Evolutionary conservation across 108 stramenopile genomes (phyloP).

Genomic region (Conticribra weissflogii): DNA sequence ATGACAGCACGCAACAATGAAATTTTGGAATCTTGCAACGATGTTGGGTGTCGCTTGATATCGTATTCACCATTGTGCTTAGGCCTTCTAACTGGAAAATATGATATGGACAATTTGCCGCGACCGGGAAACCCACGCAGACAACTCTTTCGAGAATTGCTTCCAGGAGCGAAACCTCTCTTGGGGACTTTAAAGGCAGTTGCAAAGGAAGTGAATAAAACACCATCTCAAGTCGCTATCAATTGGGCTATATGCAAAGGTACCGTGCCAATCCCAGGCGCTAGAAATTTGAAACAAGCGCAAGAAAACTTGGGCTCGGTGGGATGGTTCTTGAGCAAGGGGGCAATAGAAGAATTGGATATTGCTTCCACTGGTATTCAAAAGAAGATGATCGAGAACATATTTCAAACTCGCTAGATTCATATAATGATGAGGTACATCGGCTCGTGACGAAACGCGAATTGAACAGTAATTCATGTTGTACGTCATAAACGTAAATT

Average conservation of each 20-base stretch:
- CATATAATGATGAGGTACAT: neutral
- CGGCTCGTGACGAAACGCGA: no score
- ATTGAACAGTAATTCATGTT: no score
- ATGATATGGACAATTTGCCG: slow-evolving; percentile 76
- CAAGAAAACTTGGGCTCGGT: slow-evolving; percentile 71
- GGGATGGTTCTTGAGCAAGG: slow-evolving; percentile 64
- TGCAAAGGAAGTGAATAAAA: slow-evolving; percentile 69
- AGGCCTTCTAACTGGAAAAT: slow-evolving; percentile 82
- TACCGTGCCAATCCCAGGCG: slow-evolving; percentile 86
- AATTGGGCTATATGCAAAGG: slow-evolving; percentile 92
- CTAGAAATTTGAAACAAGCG: slow-evolving; percentile 67
- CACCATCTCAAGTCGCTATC: slow-evolving; percentile 86
- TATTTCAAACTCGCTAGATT: slow-evolving; percentile 73
- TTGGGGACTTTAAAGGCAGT: slow-evolving; percentile 70
- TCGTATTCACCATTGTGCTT: slow-evolving; percentile 84
- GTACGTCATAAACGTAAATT: no score
- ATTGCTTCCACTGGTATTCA: slow-evolving; percentile 60
- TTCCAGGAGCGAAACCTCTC: slow-evolving; percentile 71
- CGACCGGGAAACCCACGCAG: slow-evolving; percentile 65
- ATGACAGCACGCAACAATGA: slow-evolving; percentile 73
- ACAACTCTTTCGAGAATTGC: slow-evolving; percentile 80
- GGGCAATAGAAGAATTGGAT: slow-evolving; percentile 69
- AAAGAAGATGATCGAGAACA: slow-evolving; percentile 89
- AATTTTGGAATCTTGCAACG: slow-evolving; percentile 79
- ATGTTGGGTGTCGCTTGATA: slow-evolving; percentile 72